Evolutionary conservation across 164 flowering plant genomes (phyloP), one percentile per base, ranked within the genome.

Genomic region (Akebia trifoliata): DNA sequence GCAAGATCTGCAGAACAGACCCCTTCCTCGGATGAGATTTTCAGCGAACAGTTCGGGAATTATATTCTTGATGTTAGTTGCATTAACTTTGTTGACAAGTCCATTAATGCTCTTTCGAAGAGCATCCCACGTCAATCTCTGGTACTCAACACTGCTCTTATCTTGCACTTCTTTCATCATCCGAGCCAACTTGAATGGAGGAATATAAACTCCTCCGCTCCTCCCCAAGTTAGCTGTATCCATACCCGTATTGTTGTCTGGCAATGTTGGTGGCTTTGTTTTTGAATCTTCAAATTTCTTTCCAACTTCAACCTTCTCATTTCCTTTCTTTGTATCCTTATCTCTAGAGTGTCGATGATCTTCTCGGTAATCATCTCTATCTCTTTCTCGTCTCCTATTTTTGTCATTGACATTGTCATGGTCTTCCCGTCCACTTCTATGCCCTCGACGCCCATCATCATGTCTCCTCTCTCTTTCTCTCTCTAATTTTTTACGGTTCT

Each of bases 101-200:
- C 99, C 99, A 72, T 90, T 90, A 4, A 94, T 90, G 65, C 95
- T 86, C 73, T 94, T 94, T 6, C 94, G 74, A 39, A 94, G 75
- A 1, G 99, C 99, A 73, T 90, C 97, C 99, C 99, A 94, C 0
- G 99, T 88, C 71, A 90, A 56, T 12, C 95, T 57, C 70, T 94
- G 99, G 59, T 88, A 90, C 65, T 90, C 93, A 0, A 52, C 50
- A 53, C 99, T 88, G 50, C 85, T 82, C 55, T 90, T 90, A 43
- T 90, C 99, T 48, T 90, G 48, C 0, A 86, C 77, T 15, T 86
- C 93, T 46, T 80, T 82, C 91, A 94, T 83, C 97, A 90, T 86
- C 38, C 84, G 63, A 0, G 96, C 95, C 67, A 94, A 65, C 77
- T 80, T 88, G 54, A 85, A 90, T 6, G 97, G 97, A 0, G 99